Percentiles rank a stretch among this genome's conserved stretches.
Conservation (phyloP, 768 basidiomycete genomes). For the Imleria badia region DNA sequence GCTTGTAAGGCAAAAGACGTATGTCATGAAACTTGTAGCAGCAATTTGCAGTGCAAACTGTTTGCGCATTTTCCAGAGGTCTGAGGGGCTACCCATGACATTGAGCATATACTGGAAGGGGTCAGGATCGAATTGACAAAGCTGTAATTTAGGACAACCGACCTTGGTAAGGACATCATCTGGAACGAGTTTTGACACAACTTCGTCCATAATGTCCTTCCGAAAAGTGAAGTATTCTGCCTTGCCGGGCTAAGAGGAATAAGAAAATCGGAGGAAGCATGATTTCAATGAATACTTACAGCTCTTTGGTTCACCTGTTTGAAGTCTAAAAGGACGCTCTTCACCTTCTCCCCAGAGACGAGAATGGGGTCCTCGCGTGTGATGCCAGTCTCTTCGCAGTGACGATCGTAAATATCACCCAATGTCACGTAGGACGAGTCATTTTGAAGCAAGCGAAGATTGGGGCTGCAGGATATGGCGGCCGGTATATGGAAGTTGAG, state of each 20-base stretch:
- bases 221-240: constrained; percentile 67
- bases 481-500: constrained; percentile 90
- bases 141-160: constrained; percentile 12
- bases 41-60: constrained; percentile 93
- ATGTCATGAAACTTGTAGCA: constrained; percentile 89
- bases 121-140: neutral
- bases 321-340: constrained; percentile 62
- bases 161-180: constrained; percentile 86
- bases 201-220: constrained; percentile 88
- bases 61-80: constrained; percentile 96
- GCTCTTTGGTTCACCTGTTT: constrained; percentile 46
- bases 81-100: constrained; percentile 78
- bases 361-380: constrained; percentile 87
- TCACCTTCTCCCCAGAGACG: constrained; percentile 81
- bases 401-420: constrained; percentile 92
- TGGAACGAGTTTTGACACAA: constrained; percentile 83
- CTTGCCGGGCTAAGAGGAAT: constrained; percentile 49
- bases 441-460: constrained; percentile 82
- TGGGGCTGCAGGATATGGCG: constrained; percentile 80
- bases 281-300: constrained; percentile 23
- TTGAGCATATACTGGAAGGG: constrained; percentile 79
- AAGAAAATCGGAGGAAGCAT: neutral
- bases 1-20: constrained; percentile 78
- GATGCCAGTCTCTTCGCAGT: constrained; percentile 73
- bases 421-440: constrained; percentile 90